Base-by-base conservation (phyloP, 805 yeast species). In the Wickerhamiella hasegawae region DNA sequence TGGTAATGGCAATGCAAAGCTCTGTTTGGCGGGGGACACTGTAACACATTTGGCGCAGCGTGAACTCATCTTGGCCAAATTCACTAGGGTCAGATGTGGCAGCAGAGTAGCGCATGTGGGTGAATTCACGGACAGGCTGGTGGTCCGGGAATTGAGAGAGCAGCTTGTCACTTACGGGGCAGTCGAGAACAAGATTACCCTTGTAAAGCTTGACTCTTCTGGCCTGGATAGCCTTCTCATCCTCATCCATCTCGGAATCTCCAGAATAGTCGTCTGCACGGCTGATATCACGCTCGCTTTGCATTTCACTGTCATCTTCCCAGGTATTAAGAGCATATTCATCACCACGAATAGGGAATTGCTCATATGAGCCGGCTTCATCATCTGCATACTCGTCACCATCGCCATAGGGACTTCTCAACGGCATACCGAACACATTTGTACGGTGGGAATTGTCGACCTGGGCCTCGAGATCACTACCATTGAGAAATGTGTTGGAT, bases 21-120 rank as follows among this genome's bases (percentile, higher is more conserved):
- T 90, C 97, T 0, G 95, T 87, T 42, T 68, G 66, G 45, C 97
- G 68, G 2, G 90, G 87, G 26, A 71, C 75, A 28, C 66, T 59
- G 52, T 82, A 87, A 47, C 81, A 73, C 29, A 71, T 68, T 51
- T 84, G 97, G 46, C 98, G 69, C 22, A 87, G 62, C n/a, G 77
- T 74, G 60, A 81, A 90, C 46, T 73, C 69, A 42, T 68, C 68
- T 8, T 46, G 45, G 15, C 56, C 59, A 50, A 80, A 81, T 37
- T 76, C 71, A 9, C 71, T 64, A 0, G 97, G 97, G 43, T 87
- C 92, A 54, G 94, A 78, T 1, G 97, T 87, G 16, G 81, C 84
- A 0, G 95, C 96, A 38, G 90, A 82, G 57, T 85, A 87, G 54
- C 97, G 69, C 87, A 87, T 76, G 48, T 76, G 82, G 23, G 73